phyloP scores from a whole-genome alignment of 73 alveolate genomes.

The Paramecium biaurelia region DNA sequence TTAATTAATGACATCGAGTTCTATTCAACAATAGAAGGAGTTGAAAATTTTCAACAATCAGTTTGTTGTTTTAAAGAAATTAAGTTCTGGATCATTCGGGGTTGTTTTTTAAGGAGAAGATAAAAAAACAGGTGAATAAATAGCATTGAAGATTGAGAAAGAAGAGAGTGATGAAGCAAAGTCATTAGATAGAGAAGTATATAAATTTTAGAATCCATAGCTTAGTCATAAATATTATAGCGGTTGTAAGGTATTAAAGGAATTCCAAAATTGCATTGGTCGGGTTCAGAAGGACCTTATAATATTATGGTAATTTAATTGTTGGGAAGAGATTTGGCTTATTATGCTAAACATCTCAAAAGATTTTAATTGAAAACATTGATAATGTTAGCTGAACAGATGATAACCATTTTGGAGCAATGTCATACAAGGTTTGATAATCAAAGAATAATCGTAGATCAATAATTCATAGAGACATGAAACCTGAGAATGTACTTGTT shows the following conservation, averaged over 20 bases:
- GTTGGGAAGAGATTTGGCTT: constrained; percentile 64
- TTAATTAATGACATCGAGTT: not conserved
- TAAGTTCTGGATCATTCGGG: constrained; percentile 94
- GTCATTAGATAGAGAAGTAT: constrained; percentile 49
- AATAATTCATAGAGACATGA: constrained; percentile 57
- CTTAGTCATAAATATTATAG: constrained; percentile 44
- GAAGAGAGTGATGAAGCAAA: constrained; percentile 35
- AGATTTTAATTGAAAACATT: constrained; percentile 50
- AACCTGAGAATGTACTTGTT: constrained; percentile 63
- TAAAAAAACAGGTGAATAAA: constrained; percentile 55
- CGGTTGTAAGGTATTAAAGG: constrained; percentile 55
- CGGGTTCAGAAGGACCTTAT: constrained; percentile 56
- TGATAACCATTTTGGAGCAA: constrained; percentile 43
- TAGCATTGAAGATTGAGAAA: constrained; percentile 76
- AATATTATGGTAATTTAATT: constrained; percentile 58
- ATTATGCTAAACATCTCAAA: constrained; percentile 48
- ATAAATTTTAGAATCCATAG: not conserved
- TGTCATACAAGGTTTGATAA: constrained; percentile 5
- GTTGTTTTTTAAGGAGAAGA: constrained; percentile 81
- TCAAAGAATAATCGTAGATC: constrained; percentile 28
- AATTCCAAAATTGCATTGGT: constrained; percentile 59
- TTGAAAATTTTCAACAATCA: constrained; percentile 51
- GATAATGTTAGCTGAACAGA: constrained; percentile 50
- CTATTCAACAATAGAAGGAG: constrained; percentile 8
- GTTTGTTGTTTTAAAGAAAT: constrained; percentile 65